A percentile compares a stretch with the other conserved stretches of the same genome.
Conservation (phyloP, 305 asterid species). For the Fraxinus sp. region DNA sequence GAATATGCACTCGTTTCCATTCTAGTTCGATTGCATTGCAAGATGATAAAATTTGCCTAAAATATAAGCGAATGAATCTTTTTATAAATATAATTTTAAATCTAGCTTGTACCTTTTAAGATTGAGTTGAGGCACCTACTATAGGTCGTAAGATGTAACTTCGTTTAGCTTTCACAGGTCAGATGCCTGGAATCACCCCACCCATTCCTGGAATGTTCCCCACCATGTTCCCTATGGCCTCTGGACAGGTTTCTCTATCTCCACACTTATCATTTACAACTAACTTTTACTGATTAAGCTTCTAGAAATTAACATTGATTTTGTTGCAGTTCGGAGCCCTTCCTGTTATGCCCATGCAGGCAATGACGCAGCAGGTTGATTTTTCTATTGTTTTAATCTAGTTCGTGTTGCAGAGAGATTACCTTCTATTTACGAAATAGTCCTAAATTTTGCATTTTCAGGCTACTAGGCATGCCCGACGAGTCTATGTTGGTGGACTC, state of each 20-base stretch:
- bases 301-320: conserved; percentile 13
- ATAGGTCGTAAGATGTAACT: conserved; percentile 32
- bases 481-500: conserved; percentile 98
- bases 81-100: conserved; percentile 7
- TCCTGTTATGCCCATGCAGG: conserved; percentile 85
- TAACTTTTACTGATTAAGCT: conserved; percentile 10
- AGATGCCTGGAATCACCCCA: conserved; percentile 63
- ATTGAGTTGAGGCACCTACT: conserved; percentile 20
- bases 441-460: conserved; percentile 35
- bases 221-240: conserved; percentile 65
- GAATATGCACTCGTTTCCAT: conserved; percentile 20
- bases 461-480: conserved; percentile 97
- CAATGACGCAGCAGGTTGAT: conserved; percentile 98
- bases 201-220: conserved; percentile 78
- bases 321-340: conserved; percentile 70
- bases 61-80: conserved; percentile 12
- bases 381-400: conserved; percentile 10
- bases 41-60: conserved; percentile 21
- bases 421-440: neutral
- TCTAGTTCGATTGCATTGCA: conserved; percentile 20
- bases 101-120: conserved; percentile 20
- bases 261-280: neutral
- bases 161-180: conserved; percentile 57
- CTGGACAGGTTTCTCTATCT: conserved; percentile 63
- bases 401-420: neutral